A percentile compares a stretch with the other conserved stretches of the same genome.
Evolutionary conservation across 192 early-diverging fungal species (phyloP).

Genomic region (Thamnidium elegans): DNA sequence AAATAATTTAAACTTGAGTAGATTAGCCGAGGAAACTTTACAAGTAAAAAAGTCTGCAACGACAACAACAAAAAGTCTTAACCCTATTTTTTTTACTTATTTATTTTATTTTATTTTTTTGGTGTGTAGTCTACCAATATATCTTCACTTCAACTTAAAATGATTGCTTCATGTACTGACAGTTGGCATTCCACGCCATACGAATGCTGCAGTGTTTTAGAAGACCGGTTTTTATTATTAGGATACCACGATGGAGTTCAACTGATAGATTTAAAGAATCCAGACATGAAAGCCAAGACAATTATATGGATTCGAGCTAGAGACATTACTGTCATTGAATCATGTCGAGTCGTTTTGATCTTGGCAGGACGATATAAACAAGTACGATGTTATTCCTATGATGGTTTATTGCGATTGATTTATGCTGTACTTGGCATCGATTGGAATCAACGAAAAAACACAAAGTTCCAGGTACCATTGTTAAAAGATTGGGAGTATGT

Average conservation of each 20-base stretch:
- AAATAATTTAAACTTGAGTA: too few species aligned
- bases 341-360: constrained; percentile 22
- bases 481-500: constrained; percentile 8
- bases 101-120: too few species aligned
- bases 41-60: too few species aligned
- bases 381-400: constrained; percentile 34
- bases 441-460: constrained; percentile 14
- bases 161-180: background rate
- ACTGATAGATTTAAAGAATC: constrained; percentile 17
- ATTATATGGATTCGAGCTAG: constrained; percentile 22
- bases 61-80: too few species aligned
- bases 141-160: constrained; percentile 13
- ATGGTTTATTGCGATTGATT: constrained; percentile 15
- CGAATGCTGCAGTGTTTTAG: constrained; percentile 24
- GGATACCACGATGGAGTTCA: constrained; percentile 27
- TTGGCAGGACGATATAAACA: constrained; percentile 22
- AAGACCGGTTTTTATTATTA: constrained; percentile 31
- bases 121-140: background rate
- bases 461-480: constrained; percentile 7
- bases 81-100: too few species aligned
- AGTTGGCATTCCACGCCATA: constrained; percentile 14
- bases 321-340: constrained; percentile 17
- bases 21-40: too few species aligned
- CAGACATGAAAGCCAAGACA: constrained; percentile 4
- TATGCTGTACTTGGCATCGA: constrained; percentile 20